Conservation (phyloP, 2,329 filamentous ascomycete species). For the Claviceps sp. region DNA sequence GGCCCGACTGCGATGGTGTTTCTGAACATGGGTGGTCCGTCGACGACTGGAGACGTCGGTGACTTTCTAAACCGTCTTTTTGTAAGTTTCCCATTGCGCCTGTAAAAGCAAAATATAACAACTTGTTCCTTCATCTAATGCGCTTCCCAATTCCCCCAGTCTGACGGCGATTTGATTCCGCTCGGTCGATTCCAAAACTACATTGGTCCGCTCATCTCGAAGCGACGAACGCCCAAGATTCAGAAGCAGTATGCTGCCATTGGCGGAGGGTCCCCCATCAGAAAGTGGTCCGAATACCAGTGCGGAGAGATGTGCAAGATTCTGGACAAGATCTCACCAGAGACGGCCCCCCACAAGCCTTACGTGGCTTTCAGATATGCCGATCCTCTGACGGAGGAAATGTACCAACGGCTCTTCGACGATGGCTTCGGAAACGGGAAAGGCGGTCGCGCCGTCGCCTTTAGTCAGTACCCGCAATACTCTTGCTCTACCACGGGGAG, state of each 20-base stretch:
- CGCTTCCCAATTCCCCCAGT: slow-evolving; percentile 31
- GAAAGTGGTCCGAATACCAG: slow-evolving; percentile 96
- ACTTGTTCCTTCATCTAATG: slow-evolving; percentile 4
- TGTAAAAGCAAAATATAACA: background rate
- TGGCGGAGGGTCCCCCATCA: slow-evolving; percentile 92
- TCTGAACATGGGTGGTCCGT: slow-evolving; percentile 96
- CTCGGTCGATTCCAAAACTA: slow-evolving; percentile 84
- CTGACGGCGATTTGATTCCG: slow-evolving; percentile 91
- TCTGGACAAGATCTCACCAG: slow-evolving; percentile 76
- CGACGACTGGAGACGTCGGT: slow-evolving; percentile 75
- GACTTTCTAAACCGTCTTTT: slow-evolving; percentile 86
- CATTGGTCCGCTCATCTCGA: slow-evolving; percentile 75
- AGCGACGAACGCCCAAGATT: slow-evolving; percentile 86
- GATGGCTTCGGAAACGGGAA: slow-evolving; percentile 86
- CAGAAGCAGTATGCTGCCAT: slow-evolving; percentile 91
- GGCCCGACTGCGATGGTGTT: slow-evolving; percentile 97
- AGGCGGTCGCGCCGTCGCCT: slow-evolving; percentile 88
- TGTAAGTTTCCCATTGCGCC: slow-evolving; percentile 38
- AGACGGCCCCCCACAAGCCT: slow-evolving; percentile 91
- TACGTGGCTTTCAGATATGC: slow-evolving; percentile 97
- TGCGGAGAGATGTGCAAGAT: slow-evolving; percentile 94
- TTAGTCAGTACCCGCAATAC: slow-evolving; percentile 97
- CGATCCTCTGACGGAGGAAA: slow-evolving; percentile 82
- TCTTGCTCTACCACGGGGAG: slow-evolving; percentile 95
- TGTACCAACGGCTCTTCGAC: slow-evolving; percentile 68